Percentiles rank a stretch among this genome's conserved stretches.
These are phyloP conservation scores for Chaetomium sp. DNA, from an alignment of 2,329 filamentous ascomycete genomes.

Conservation along the genomic window DNA sequence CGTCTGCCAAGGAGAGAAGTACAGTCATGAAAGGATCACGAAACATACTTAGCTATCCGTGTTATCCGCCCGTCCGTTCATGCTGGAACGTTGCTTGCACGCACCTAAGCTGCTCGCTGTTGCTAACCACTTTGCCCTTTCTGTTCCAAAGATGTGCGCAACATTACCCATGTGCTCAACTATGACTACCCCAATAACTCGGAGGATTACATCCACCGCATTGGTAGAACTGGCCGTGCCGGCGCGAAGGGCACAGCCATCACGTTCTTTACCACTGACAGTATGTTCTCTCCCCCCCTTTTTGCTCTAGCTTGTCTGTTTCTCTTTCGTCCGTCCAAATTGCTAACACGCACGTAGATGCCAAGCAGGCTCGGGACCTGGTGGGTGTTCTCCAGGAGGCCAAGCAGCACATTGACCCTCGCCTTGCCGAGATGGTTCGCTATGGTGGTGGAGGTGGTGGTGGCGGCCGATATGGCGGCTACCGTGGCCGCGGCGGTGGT, in stretches of 20 bases:
- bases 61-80: slow-evolving; percentile 35
- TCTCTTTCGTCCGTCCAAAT: neutral
- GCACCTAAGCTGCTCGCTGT: slow-evolving; percentile 41
- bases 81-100: slow-evolving; percentile 59
- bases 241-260: slow-evolving; percentile 94
- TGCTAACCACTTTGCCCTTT: slow-evolving; percentile 65
- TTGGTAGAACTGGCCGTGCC: slow-evolving; percentile 92
- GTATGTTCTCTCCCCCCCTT: slow-evolving; percentile 55
- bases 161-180: slow-evolving; percentile 99
- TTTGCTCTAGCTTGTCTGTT: neutral
- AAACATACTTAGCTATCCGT: slow-evolving; percentile 45
- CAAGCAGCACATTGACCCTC: slow-evolving; percentile 96
- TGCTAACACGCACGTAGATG: slow-evolving; percentile 52
- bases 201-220: slow-evolving; percentile 97
- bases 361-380: slow-evolving; percentile 94
- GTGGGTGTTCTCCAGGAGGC: slow-evolving; percentile 88
- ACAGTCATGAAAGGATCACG: slow-evolving; percentile 38
- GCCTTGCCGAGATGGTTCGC: slow-evolving; percentile 90
- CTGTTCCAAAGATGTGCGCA: slow-evolving; percentile 84
- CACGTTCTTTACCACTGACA: slow-evolving; percentile 98
- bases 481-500: slow-evolving; percentile 52
- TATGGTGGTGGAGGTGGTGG: slow-evolving; percentile 82
- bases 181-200: slow-evolving; percentile 99
- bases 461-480: slow-evolving; percentile 65
- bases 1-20: slow-evolving; percentile 51